These are phyloP conservation scores for Pseudogymnoascus sp. DNA, from an alignment of 2,329 filamentous ascomycete species.

Conservation along the genomic window DNA sequence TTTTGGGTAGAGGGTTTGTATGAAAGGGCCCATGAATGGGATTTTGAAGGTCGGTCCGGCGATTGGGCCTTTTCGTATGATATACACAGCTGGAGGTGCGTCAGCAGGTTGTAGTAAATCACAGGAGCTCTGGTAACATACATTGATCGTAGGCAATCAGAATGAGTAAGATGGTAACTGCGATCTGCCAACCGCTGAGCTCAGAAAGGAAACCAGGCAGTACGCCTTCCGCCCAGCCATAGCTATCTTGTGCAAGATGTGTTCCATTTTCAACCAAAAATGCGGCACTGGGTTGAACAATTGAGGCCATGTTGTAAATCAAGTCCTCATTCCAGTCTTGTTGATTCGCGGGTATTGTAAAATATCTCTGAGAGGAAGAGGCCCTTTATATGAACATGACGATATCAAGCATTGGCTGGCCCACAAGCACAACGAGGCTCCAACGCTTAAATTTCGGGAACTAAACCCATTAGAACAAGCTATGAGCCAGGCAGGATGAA, in stretches of 20 bases:
- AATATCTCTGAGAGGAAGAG: background rate
- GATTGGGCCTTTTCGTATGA: conserved; percentile 52
- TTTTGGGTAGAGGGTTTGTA: conserved; percentile 64
- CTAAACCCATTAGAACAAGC: background rate
- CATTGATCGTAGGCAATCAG: conserved; percentile 35
- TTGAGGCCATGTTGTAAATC: background rate
- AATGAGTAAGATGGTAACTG: conserved; percentile 26
- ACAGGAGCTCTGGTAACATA: conserved; percentile 12
- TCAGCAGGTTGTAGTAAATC: background rate
- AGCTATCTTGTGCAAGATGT: background rate
- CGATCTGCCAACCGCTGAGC: conserved; percentile 24
- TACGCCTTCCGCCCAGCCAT: background rate
- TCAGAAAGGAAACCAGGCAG: background rate
- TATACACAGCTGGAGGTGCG: conserved; percentile 43
- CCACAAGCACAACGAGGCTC: background rate
- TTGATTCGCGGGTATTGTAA: background rate
- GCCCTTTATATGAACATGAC: background rate
- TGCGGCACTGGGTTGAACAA: background rate
- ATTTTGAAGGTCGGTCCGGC: conserved; percentile 56
- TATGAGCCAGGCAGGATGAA: background rate
- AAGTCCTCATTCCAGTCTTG: background rate
- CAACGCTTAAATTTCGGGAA: background rate
- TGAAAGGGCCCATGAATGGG: conserved; percentile 65
- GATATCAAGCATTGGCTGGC: background rate
- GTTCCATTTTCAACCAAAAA: background rate